A percentile compares a stretch with the other conserved stretches of the same genome.
Evolutionary conservation across 2,329 filamentous ascomycete genomes (phyloP).

Genomic region (Aspergillus pseudotamarii): DNA sequence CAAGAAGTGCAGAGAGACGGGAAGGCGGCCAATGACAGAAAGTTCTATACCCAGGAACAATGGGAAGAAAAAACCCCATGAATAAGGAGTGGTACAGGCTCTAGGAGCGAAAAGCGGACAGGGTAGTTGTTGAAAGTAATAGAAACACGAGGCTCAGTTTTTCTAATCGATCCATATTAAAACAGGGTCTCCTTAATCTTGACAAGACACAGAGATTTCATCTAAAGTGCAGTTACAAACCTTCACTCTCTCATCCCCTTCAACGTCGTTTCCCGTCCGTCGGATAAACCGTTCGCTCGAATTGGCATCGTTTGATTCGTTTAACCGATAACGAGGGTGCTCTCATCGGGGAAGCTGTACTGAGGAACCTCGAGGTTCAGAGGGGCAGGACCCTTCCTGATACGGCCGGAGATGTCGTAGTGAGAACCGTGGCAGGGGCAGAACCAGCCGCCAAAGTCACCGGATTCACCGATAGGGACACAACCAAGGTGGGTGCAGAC

Average conservation of each 20-base stretch:
- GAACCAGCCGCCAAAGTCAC: conserved; percentile 99
- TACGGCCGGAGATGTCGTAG: conserved; percentile 98
- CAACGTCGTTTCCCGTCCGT: conserved; percentile 8
- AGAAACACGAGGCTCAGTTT: conserved; percentile 34
- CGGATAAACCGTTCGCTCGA: neutral
- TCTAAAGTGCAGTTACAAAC: conserved; percentile 32
- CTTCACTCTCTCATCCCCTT: conserved; percentile 19
- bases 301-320: conserved; percentile 17
- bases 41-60: conserved; percentile 24
- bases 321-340: conserved; percentile 91
- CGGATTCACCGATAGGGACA: conserved; percentile 97
- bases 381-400: conserved; percentile 95
- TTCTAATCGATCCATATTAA: conserved; percentile 41
- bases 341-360: conserved; percentile 92
- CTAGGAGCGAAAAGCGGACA: conserved; percentile 16
- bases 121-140: conserved; percentile 14
- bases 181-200: conserved; percentile 42
- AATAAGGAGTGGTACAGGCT: conserved; percentile 21
- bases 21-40: conserved; percentile 17
- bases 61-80: neutral
- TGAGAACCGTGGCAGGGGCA: conserved; percentile 99
- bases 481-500: conserved; percentile 99
- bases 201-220: conserved; percentile 37
- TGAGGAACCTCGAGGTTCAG: conserved; percentile 93
- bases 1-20: neutral